Base-by-base conservation (phyloP, 805 yeast genomes). In the Lipomyces yamanashiensis region DNA sequence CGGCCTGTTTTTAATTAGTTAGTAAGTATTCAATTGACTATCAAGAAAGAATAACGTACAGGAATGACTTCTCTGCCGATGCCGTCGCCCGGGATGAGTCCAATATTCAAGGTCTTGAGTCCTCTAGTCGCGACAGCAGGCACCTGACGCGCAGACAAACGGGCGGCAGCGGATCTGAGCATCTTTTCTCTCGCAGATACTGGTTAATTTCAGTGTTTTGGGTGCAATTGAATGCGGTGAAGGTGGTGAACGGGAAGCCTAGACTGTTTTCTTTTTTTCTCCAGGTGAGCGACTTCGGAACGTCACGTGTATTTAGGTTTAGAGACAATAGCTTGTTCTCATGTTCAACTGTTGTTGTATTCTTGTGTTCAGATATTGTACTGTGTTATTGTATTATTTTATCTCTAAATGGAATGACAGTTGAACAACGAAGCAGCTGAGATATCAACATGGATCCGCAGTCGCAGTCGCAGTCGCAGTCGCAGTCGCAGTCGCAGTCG, bases 51-150 rank as follows among this genome's bases (percentile, higher is more conserved):
- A 10, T 10, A 5, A 54, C 73, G 10, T 67, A 71, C 96, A 66
- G 99, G 99, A 65, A 95, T 92, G 53, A 95, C 99, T 79, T 95
- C 99, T 74, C 89, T 86, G 61, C 99, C 99, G 71, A 95, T 95
- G 70, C 99, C 99, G 77, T 95, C 99, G 75, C 99, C 99, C 58
- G 99, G 97, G 71, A 95, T 92, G 74, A 95, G 83, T 64, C 90
- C 88, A 62, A 75, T 63, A 47, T 50, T 59, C 47, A 66, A 51
- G 7, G 67, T 63, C 60, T 63, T 64, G 28, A 66, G n/a, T 7
- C 67, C 67, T 2, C 67, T 54, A 23, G 21, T 19, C 23, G 49
- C 43, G n/a, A 40, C 8, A 21, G 45, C 4, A 9, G 45, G 39
- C 15, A 34, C 19, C 13, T 19, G n/a, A 7, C 53, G 58, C 19